Evolutionary conservation across 768 basidiomycete species (phyloP).

Genomic region (Leucocoprinus leucothites): DNA sequence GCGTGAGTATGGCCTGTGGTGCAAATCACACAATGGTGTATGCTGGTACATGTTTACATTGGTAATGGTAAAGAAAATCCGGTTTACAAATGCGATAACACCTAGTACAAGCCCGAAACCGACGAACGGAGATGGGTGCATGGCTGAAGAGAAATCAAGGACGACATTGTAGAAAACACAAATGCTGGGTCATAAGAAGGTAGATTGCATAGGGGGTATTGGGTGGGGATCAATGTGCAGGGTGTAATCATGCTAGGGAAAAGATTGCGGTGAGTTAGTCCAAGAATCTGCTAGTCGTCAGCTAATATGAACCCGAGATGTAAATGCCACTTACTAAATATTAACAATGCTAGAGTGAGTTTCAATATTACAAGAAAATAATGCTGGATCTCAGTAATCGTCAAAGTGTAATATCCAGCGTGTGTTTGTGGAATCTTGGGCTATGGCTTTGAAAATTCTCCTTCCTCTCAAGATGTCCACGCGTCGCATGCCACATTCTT

Average conservation of each 20-base stretch:
- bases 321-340: conserved; percentile 7
- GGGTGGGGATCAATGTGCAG: background rate
- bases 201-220: background rate
- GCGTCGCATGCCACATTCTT: conserved; percentile 47
- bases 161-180: background rate
- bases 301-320: background rate
- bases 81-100: background rate
- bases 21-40: background rate
- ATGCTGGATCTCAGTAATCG: background rate
- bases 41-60: background rate
- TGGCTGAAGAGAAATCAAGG: background rate
- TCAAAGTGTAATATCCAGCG: conserved; percentile 15
- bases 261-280: conserved; percentile 8
- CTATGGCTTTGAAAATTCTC: conserved; percentile 52
- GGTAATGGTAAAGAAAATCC: background rate
- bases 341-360: conserved; percentile 4
- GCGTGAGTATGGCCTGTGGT: background rate
- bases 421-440: conserved; percentile 19
- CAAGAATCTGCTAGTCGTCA: conserved; percentile 2
- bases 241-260: conserved; percentile 3
- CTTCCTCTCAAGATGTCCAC: conserved; percentile 53
- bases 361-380: background rate
- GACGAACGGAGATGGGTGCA: background rate
- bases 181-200: background rate
- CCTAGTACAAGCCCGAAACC: background rate